Percentiles rank a stretch among this genome's conserved stretches.
Conservation (phyloP, 176 grass and related monocot genomes). For the Oryza longistaminata region DNA sequence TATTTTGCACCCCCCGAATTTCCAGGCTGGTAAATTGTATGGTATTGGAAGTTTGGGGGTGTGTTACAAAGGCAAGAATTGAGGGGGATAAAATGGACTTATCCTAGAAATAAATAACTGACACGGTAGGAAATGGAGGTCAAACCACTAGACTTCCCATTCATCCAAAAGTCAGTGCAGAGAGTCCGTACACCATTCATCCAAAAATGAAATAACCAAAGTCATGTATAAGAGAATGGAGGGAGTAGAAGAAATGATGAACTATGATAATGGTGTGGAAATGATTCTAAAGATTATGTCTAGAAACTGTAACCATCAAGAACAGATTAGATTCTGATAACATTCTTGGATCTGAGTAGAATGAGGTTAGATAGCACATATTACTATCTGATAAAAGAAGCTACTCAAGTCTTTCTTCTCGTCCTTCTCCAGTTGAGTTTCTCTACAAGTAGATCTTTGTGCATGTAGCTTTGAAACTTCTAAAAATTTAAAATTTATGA, state of each 20-base stretch:
- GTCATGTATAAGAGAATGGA: too few species aligned
- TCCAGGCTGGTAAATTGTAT: too few species aligned
- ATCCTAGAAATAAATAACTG: background rate
- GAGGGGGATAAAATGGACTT: too few species aligned
- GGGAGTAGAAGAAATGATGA: background rate
- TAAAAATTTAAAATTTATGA: background rate
- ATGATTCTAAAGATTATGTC: background rate
- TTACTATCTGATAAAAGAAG: background rate
- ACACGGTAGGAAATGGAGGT: background rate
- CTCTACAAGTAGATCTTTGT: background rate
- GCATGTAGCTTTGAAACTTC: background rate
- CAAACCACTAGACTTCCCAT: background rate
- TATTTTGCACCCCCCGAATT: too few species aligned
- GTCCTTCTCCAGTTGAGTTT: background rate
- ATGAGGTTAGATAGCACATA: background rate
- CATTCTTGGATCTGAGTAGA: background rate
- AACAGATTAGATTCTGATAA: background rate
- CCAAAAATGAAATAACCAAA: background rate
- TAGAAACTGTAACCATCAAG: background rate
- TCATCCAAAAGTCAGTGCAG: background rate
- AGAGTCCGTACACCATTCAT: background rate
- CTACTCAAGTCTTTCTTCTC: background rate
- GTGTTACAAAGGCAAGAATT: too few species aligned
- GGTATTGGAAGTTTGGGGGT: too few species aligned
- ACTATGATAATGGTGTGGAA: background rate